Conservation (phyloP, 2,329 filamentous ascomycete species). For the Neospermospora avenae region DNA sequence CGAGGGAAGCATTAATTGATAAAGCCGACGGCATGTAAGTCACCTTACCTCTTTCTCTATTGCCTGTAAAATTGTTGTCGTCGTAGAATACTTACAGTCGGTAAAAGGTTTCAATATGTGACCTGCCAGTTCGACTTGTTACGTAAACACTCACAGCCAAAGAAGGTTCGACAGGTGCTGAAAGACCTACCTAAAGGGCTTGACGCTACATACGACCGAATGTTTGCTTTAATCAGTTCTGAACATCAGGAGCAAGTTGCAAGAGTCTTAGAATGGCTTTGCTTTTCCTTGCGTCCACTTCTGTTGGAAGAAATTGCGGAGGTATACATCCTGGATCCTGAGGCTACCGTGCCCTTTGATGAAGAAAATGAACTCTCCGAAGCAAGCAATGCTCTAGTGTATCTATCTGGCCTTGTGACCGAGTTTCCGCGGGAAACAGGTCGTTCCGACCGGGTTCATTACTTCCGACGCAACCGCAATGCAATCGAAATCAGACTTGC, state of each 20-base stretch:
- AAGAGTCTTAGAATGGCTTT: slow-evolving; percentile 29
- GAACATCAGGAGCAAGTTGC: slow-evolving; percentile 21
- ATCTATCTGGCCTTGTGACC: neutral
- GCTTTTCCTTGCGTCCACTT: slow-evolving; percentile 29
- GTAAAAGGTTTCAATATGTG: neutral
- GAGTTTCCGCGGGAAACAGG: neutral
- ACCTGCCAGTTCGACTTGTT: neutral
- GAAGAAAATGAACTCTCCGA: neutral
- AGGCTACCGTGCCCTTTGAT: neutral
- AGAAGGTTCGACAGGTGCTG: neutral
- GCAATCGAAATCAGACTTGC: slow-evolving; percentile 20
- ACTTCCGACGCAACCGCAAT: neutral
- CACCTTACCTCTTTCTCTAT: neutral
- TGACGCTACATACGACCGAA: neutral
- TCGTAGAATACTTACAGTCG: neutral
- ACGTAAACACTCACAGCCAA: neutral
- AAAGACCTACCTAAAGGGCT: neutral
- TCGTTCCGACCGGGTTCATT: neutral
- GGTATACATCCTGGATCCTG: neutral
- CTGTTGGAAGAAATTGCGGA: slow-evolving; percentile 24
- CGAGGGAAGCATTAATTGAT: neutral
- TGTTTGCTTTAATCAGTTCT: slow-evolving; percentile 4
- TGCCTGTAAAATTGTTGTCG: neutral
- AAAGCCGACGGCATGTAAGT: slow-evolving; percentile 16
- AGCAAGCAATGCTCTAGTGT: neutral